Evolutionary conservation across 2,329 filamentous ascomycete genomes (phyloP), one percentile per base, ranked within the genome.

Genomic region (Fusarium sp.): DNA sequence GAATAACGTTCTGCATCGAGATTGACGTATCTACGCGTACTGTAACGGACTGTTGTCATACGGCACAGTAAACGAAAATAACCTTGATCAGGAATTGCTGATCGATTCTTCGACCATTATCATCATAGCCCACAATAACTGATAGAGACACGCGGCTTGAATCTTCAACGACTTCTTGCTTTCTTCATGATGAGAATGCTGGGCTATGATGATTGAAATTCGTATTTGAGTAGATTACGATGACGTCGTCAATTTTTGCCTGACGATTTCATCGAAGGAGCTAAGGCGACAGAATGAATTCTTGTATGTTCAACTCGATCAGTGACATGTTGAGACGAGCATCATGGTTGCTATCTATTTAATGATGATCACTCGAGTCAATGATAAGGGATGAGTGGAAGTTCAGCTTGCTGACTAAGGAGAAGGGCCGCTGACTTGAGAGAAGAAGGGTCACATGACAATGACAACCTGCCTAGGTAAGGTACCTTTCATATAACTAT

Each of bases 171-270:
- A 0, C 14, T 44, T 43, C 11, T 34, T 24, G 7, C 24, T 7
- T 5, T 20, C 20, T 11, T 46, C 38, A 17, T 33, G 40, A 18
- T 34, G 4, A 51, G n/a, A 31, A 26, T 43, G 10, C 14, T 1
- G 6, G 7, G 28, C 18, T 5, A 40, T 34, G 28, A 42, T 38
- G 34, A 68, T 68, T 68, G 65, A 68, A 68, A 68, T 68, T 68
- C 10, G 10, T 31, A 31, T 10, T 13, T 9, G 54, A 53, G 24
- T 28, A 17, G 6, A 28, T 34, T 20, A 15, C 15, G 20, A 51
- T 42, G 51, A 54, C 46, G 43, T 46, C n/a, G 43, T 17, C 17
- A 14, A 36, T 36, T 34, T 24, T 24, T 26, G 7, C 22, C 28
- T 20, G 26, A 26, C 20, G n/a, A 22, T 33, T 34, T 36, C 28